Conservation (phyloP, 345 rosid genomes). For the Luvunga scandens region DNA sequence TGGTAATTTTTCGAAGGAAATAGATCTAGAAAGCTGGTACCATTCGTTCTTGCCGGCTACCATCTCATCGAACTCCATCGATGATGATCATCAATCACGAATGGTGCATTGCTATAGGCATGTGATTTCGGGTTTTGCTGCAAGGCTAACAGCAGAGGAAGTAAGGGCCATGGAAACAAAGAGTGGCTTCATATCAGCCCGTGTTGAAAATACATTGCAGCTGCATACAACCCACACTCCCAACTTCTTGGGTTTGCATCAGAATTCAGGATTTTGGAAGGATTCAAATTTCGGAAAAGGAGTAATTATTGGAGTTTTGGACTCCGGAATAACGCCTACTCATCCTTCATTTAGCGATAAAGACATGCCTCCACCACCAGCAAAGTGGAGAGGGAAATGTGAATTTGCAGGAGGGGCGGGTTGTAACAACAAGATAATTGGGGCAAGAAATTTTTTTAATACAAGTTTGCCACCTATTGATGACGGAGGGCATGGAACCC, state of each 20-base stretch:
- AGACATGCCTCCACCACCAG: neutral
- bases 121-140: neutral
- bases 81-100: neutral
- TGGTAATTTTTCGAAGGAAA: neutral
- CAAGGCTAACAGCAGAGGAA: neutral
- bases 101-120: neutral
- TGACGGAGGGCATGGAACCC: neutral
- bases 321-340: constrained; percentile 47
- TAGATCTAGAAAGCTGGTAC: neutral
- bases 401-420: neutral
- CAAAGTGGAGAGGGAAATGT: neutral
- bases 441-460: neutral
- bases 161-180: neutral
- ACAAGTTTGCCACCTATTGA: neutral
- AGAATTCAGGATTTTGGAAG: constrained; percentile 33
- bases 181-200: constrained; percentile 12
- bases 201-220: constrained; percentile 20
- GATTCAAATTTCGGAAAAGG: constrained; percentile 41
- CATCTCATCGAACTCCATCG: neutral
- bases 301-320: constrained; percentile 51
- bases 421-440: neutral
- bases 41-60: neutral
- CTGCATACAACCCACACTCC: constrained; percentile 49
- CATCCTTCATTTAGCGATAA: constrained; percentile 24
- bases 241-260: constrained; percentile 44